Base-by-base conservation (phyloP, 2,329 filamentous ascomycete genomes). In the Tolypocladium guangdongense region DNA sequence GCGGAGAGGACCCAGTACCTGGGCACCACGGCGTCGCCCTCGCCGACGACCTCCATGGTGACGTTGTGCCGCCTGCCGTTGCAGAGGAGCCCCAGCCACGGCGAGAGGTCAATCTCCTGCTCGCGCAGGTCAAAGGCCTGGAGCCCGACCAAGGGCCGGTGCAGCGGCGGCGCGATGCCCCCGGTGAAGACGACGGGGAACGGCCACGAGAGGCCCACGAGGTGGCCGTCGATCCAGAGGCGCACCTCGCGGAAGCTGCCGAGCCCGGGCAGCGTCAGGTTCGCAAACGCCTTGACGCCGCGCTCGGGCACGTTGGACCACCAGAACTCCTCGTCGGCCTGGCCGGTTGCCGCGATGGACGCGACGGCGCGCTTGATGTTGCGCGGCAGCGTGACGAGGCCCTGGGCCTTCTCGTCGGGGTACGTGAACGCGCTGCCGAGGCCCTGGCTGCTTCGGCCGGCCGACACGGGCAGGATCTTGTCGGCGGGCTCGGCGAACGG, bases 181-280 rank as follows among this genome's bases (percentile, higher is more conserved):
- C 90, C 89, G 0, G 89, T 91, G 61, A 91, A 92, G 49, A 95
- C 84, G 20, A 90, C 78, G 0, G 88, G 88, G 61, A 88, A 92
- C 1, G 89, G 90, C 87, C 87, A 93, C 35, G 82, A 79, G 2
- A 90, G 82, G 2, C 88, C 89, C 1, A 86, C 87, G 24, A 92
- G 68, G 20, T 77, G 70, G 1, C 80, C 86, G 62, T 95, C 88
- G 51, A 95, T 87, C 45, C 80, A 73, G 1, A 93, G 72, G 60
- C 91, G 87, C 1, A 93, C 77, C 69, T 95, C 89, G 24, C 89
- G 82, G 65, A 88, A 92, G 1, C 87, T 82, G 6, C 85, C 85
- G 60, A 81, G 82, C 0, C 87, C 88, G 27, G 81, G 80, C 0
- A 90, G 73, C 4, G 77, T 76, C 2, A 74, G 76, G 7, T 69